Evolutionary conservation across 2,329 filamentous ascomycete species (phyloP), one percentile per base, ranked within the genome.

Genomic region (Alternaria sp.): DNA sequence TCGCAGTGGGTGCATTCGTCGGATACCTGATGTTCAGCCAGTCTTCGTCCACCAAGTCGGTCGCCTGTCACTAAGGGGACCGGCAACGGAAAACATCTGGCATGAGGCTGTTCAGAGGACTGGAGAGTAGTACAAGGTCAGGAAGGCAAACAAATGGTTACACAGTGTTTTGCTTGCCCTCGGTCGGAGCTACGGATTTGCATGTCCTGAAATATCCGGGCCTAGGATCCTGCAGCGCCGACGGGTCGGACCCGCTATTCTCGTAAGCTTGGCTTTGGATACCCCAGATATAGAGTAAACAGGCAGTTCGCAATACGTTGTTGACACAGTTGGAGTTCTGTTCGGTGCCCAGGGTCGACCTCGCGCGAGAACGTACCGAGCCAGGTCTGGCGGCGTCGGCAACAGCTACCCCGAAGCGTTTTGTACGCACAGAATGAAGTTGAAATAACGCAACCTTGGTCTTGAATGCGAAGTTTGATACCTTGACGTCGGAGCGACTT

Each of bases 1-100:
- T 98, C 16, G 91, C 91, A 0, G 83, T 96, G 10, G 95, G 95
- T 16, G 94, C 94, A 0, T 97, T 96, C 68, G 79, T 97, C 45
- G 95, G 95, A 44, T 97, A 97, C 76, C 77, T 97, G 62, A 72
- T 90, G 45, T 99, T 97, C 81, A 86, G 88, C 57, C 83, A 85
- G 55, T 88, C 89, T 1, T 85, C 88, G 54, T 87, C 90, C 8
- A 90, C 90, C 28, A 97, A 97, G 84, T 90, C 93, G 64, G 93
- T 92, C 66, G 94, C 94, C 44, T 99, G 95, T 78, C 94, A 99
- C 81, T 98, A 66, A 74, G 45, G 10, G 14, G 45, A 25, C 1
- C 18, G 10, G 20, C 30, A 44, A 4, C 25, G n/a, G 20, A 18
- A 40, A 3, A 18, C n/a, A 10, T 8, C 16, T 12, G 18, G 12